Percentiles rank a stretch among this genome's conserved stretches.
Conservation (phyloP, 371 early-diverging fungal species). For the Nematocida homosporus region DNA sequence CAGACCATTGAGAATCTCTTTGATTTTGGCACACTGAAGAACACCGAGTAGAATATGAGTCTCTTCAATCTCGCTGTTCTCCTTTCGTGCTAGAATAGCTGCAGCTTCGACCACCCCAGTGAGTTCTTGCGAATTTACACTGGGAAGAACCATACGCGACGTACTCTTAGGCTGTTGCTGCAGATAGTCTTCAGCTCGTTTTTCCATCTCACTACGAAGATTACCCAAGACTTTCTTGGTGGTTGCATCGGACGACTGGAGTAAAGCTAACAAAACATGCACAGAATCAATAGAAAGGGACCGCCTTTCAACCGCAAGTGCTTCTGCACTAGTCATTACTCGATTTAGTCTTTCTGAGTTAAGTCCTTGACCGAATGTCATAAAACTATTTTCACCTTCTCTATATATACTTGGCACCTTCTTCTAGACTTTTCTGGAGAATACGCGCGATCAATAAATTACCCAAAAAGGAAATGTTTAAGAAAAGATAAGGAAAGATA, state of each 20-base stretch:
- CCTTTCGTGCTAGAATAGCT: constrained; percentile 5
- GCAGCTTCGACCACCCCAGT: neutral
- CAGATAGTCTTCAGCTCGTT: constrained; percentile 12
- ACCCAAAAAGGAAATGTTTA: too few species aligned
- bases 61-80: constrained; percentile 4
- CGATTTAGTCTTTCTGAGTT: constrained; percentile 40
- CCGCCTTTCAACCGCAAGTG: constrained; percentile 21
- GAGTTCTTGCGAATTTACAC: constrained; percentile 19
- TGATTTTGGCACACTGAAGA: constrained; percentile 9
- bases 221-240: constrained; percentile 5
- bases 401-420: neutral
- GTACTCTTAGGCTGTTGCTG: constrained; percentile 1
- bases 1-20: constrained; percentile 1
- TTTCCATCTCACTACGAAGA: neutral
- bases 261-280: constrained; percentile 31
- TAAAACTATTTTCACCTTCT: neutral
- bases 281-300: constrained; percentile 33
- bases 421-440: constrained; percentile 40
- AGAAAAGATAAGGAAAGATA: too few species aligned
- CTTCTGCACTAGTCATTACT: constrained; percentile 19
- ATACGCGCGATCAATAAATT: too few species aligned
- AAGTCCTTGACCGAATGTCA: constrained; percentile 45
- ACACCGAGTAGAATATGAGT: constrained; percentile 28
- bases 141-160: neutral
- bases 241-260: constrained; percentile 1